Conservation (phyloP, 176 grass and related monocot species). For the Dendrocalamus sinicus region DNA sequence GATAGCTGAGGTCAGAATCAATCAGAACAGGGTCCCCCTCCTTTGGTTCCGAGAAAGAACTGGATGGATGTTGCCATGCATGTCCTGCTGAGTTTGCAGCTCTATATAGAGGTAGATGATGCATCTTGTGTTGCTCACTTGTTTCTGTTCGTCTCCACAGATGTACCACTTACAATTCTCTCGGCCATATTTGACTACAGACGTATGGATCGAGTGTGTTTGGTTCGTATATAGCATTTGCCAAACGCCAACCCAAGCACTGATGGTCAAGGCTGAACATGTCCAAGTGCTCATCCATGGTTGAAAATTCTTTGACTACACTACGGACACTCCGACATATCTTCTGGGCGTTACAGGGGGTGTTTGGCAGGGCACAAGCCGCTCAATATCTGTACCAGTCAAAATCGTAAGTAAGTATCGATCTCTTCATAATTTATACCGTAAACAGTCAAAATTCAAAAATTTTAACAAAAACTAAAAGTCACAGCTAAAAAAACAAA, state of each 20-base stretch:
- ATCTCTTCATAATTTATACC: too few relatives aligned
- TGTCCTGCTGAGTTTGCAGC: conserved; percentile 41
- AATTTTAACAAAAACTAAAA: too few relatives aligned
- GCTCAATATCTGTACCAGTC: too few relatives aligned
- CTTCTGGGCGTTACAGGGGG: background rate
- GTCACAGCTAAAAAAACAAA: too few relatives aligned
- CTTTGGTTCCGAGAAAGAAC: conserved; percentile 40
- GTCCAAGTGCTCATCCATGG: background rate
- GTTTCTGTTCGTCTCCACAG: background rate
- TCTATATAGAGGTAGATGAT: conserved; percentile 34
- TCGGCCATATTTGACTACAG: background rate
- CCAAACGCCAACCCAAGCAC: too few relatives aligned
- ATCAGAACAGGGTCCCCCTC: conserved; percentile 7
- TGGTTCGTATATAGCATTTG: too few relatives aligned
- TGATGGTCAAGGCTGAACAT: background rate
- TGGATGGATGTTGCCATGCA: conserved; percentile 35
- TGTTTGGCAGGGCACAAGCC: too few relatives aligned
- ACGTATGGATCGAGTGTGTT: background rate
- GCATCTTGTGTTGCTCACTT: conserved; percentile 39
- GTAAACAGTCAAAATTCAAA: too few relatives aligned
- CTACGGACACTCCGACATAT: background rate
- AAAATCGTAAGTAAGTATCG: too few relatives aligned
- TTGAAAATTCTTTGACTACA: background rate
- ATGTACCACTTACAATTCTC: background rate
- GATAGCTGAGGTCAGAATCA: conserved; percentile 56